Evolutionary conservation across 2,329 filamentous ascomycete species (phyloP).

Genomic region (Aureobasidium mangrovei): DNA sequence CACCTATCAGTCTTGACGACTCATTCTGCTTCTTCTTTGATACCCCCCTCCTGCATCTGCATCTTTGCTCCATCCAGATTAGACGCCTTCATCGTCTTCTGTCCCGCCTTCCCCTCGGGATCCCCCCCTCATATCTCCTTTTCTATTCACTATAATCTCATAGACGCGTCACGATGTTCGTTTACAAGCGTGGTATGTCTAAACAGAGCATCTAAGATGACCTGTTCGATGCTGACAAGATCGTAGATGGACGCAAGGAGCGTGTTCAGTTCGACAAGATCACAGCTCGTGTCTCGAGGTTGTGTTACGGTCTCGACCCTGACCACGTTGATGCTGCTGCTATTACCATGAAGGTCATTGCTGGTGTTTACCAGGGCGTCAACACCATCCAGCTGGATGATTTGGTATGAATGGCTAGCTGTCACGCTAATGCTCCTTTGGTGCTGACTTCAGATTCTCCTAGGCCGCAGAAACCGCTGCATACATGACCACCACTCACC

Average conservation of each 20-base stretch:
- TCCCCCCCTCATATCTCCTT: slow-evolving; percentile 3
- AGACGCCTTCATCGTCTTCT: neutral
- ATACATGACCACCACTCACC: slow-evolving; percentile 99
- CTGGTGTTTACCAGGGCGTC: slow-evolving; percentile 96
- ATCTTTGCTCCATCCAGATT: neutral
- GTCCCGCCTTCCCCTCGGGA: slow-evolving; percentile 11
- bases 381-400: slow-evolving; percentile 95
- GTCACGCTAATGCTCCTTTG: neutral
- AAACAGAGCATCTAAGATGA: too few relatives aligned
- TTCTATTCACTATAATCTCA: slow-evolving; percentile 18
- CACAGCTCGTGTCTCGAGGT: slow-evolving; percentile 90
- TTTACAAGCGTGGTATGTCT: slow-evolving; percentile 52
- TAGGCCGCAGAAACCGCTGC: slow-evolving; percentile 97
- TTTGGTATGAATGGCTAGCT: slow-evolving; percentile 58
- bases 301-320: slow-evolving; percentile 94
- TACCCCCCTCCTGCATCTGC: slow-evolving; percentile 10
- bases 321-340: slow-evolving; percentile 95
- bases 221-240: slow-evolving; percentile 17
- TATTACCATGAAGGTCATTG: slow-evolving; percentile 99
- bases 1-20: slow-evolving; percentile 8
- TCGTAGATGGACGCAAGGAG: slow-evolving; percentile 92
- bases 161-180: slow-evolving; percentile 44
- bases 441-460: slow-evolving; percentile 13
- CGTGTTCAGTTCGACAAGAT: slow-evolving; percentile 99
- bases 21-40: slow-evolving; percentile 13